phyloP scores from a whole-genome alignment of 177 flowering plant genomes.

The Vitis hybrid region DNA sequence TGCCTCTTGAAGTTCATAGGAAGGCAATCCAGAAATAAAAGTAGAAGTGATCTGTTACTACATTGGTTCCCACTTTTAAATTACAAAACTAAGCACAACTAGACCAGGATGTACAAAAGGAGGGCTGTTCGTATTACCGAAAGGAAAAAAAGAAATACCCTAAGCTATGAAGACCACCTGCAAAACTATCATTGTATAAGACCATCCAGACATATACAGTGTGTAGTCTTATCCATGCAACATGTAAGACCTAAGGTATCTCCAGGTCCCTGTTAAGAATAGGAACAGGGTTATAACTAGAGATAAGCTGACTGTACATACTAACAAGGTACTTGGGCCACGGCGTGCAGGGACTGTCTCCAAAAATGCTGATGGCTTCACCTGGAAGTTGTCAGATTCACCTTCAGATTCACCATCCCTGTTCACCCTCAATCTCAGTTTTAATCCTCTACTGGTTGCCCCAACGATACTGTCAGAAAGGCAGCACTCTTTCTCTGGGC shows the following conservation, averaged over 20 bases:
- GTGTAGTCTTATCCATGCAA: background rate
- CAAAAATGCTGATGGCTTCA: background rate
- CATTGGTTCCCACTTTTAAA: too few species aligned
- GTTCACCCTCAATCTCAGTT: conserved; percentile 18
- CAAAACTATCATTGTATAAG: too few species aligned
- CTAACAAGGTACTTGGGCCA: conserved; percentile 1
- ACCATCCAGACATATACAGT: too few species aligned
- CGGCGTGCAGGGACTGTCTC: background rate
- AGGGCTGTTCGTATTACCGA: too few species aligned
- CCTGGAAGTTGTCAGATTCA: background rate
- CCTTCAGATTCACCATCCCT: background rate
- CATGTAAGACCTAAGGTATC: conserved; percentile 5
- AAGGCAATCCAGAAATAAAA: too few species aligned
- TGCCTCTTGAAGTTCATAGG: too few species aligned
- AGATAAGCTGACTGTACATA: conserved; percentile 7
- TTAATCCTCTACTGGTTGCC: background rate
- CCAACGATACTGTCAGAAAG: background rate
- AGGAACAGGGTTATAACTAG: conserved; percentile 8
- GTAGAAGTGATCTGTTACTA: too few species aligned
- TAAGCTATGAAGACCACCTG: too few species aligned
- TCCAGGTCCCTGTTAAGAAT: conserved; percentile 16
- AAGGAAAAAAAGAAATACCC: too few species aligned
- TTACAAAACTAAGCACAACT: too few species aligned
- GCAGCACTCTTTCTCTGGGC: background rate
- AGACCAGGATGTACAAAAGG: too few species aligned